Evolutionary conservation across 2,329 filamentous ascomycete genomes (phyloP).

Genomic region (Pseudogymnoascus sp.): DNA sequence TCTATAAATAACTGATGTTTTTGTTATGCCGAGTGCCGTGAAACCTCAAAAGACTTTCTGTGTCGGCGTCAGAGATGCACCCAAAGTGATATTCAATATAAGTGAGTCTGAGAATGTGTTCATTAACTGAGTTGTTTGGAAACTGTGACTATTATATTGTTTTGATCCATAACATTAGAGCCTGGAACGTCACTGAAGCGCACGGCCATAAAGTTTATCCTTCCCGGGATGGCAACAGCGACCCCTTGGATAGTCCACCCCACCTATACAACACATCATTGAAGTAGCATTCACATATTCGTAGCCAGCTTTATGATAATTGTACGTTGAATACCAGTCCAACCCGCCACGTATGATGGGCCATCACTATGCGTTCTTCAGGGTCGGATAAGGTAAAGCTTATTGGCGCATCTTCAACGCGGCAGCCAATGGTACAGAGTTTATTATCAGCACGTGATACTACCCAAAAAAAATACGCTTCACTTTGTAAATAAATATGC

Average conservation of each 20-base stretch:
- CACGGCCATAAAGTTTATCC: slow-evolving; percentile 8
- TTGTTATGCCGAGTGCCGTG: not conserved
- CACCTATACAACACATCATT: not conserved
- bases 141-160: slow-evolving; percentile 5
- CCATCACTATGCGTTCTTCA: not conserved
- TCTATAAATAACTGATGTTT: slow-evolving; percentile 8
- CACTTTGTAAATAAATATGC: not conserved
- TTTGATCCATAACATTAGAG: slow-evolving; percentile 7
- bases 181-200: slow-evolving; percentile 6
- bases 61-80: not conserved
- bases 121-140: slow-evolving; percentile 5
- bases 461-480: not conserved
- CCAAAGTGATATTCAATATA: not conserved
- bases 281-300: not conserved
- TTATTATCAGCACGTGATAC: slow-evolving; percentile 4
- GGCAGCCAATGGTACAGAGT: not conserved
- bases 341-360: not conserved
- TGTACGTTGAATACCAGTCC: not conserved
- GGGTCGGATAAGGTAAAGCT: not conserved
- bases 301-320: not conserved
- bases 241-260: not conserved
- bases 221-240: slow-evolving; percentile 3
- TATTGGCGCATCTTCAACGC: not conserved
- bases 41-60: not conserved
- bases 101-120: not conserved